Percentiles rank a stretch among this genome's conserved stretches.
Conservation (phyloP, 2,329 filamentous ascomycete genomes). For the Fusarium begoniae region DNA sequence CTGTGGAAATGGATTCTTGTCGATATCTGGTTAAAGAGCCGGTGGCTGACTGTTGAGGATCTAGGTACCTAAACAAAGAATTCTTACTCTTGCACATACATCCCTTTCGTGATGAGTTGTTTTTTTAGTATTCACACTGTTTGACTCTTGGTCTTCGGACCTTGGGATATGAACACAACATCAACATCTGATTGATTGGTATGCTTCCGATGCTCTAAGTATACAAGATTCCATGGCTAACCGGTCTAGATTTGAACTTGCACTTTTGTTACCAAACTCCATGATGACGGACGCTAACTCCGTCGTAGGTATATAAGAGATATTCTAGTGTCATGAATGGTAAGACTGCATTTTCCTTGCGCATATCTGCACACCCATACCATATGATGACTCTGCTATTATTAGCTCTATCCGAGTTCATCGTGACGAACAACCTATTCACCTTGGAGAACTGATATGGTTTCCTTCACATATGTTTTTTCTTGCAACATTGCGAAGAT, state of each 20-base stretch:
- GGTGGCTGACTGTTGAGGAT: constrained; percentile 45
- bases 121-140: constrained; percentile 67
- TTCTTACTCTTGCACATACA: constrained; percentile 27
- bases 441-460: constrained; percentile 70
- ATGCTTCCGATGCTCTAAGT: constrained; percentile 15
- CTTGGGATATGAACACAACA: constrained; percentile 62
- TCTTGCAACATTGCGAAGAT: not conserved
- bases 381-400: constrained; percentile 61
- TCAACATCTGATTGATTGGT: constrained; percentile 65
- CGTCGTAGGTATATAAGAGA: constrained; percentile 9
- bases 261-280: not conserved
- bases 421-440: constrained; percentile 64
- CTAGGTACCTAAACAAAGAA: constrained; percentile 48
- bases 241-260: constrained; percentile 9
- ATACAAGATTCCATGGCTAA: constrained; percentile 11
- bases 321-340: not conserved
- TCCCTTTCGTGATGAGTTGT: constrained; percentile 58
- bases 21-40: constrained; percentile 31
- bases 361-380: constrained; percentile 35
- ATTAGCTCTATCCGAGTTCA: constrained; percentile 60
- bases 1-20: constrained; percentile 44
- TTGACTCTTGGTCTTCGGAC: constrained; percentile 57
- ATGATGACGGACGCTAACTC: constrained; percentile 25
- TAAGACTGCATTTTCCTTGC: constrained; percentile 14
- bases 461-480: constrained; percentile 13